Conservation (phyloP, 768 basidiomycete species). For the Rhizopogon vesiculosus region DNA sequence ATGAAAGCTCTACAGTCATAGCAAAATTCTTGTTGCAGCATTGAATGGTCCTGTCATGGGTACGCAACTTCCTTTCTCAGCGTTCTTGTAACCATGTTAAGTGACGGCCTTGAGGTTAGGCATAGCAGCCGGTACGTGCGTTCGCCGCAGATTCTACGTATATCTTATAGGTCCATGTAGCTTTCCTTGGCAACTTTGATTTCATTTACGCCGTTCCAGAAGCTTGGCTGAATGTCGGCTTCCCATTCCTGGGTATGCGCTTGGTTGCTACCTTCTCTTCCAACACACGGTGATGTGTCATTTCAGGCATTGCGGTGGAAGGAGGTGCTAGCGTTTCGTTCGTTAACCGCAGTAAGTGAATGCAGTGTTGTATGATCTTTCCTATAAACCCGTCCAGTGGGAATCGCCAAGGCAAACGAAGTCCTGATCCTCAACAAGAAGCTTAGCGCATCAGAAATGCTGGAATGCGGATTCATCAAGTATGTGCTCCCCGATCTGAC, state of each 20-base stretch:
- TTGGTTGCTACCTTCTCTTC: neutral
- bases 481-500: conserved; percentile 22
- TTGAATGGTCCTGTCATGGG: conserved; percentile 77
- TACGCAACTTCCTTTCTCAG: conserved; percentile 21
- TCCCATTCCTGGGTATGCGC: conserved; percentile 53
- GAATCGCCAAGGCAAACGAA: conserved; percentile 64
- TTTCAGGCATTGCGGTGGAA: conserved; percentile 58
- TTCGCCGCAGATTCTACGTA: neutral
- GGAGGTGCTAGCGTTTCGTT: conserved; percentile 69
- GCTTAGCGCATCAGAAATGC: conserved; percentile 52
- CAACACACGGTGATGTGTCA: neutral
- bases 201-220: conserved; percentile 64
- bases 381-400: conserved; percentile 41
- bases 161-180: conserved; percentile 26
- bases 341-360: conserved; percentile 53
- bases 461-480: conserved; percentile 63
- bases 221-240: conserved; percentile 61
- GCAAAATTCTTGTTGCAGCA: conserved; percentile 66
- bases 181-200: conserved; percentile 69
- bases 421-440: conserved; percentile 68
- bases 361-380: neutral
- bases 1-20: conserved; percentile 58
- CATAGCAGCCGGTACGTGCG: conserved; percentile 53
- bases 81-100: neutral
- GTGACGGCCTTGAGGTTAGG: conserved; percentile 30